These are phyloP conservation scores for Phytopythium chamaehyphon DNA, from an alignment of 352 stramenopile genomes.

Conservation along the genomic window DNA sequence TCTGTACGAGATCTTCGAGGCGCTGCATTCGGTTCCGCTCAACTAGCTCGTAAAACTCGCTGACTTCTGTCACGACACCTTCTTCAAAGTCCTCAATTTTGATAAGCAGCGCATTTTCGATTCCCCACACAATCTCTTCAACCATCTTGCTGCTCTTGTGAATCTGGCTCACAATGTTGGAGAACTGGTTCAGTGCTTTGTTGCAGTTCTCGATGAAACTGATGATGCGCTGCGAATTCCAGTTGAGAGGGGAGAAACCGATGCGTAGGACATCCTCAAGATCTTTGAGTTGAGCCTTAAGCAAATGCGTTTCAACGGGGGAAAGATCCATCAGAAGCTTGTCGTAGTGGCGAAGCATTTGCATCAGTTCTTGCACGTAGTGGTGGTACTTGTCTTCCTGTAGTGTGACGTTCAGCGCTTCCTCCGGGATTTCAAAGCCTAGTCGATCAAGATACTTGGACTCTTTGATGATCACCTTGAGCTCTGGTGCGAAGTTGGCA, in stretches of 20 bases:
- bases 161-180: conserved; percentile 91
- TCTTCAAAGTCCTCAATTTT: conserved; percentile 90
- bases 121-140: conserved; percentile 89
- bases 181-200: conserved; percentile 92
- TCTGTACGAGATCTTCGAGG: conserved; percentile 91
- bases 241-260: conserved; percentile 95
- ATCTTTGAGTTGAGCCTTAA: conserved; percentile 88
- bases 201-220: conserved; percentile 93
- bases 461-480: conserved; percentile 95
- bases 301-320: conserved; percentile 87
- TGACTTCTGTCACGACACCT: conserved; percentile 87
- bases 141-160: conserved; percentile 96
- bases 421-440: conserved; percentile 93
- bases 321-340: conserved; percentile 75
- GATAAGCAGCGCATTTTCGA: conserved; percentile 91
- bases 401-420: conserved; percentile 93
- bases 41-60: conserved; percentile 93
- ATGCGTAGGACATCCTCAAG: conserved; percentile 83
- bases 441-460: conserved; percentile 94
- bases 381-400: conserved; percentile 96
- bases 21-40: conserved; percentile 89
- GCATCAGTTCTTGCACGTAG: conserved; percentile 89
- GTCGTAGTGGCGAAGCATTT: conserved; percentile 93
- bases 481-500: conserved; percentile 91
- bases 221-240: conserved; percentile 95